Base-by-base conservation (phyloP, 768 basidiomycete genomes). In the Lentinula guzmanii region DNA sequence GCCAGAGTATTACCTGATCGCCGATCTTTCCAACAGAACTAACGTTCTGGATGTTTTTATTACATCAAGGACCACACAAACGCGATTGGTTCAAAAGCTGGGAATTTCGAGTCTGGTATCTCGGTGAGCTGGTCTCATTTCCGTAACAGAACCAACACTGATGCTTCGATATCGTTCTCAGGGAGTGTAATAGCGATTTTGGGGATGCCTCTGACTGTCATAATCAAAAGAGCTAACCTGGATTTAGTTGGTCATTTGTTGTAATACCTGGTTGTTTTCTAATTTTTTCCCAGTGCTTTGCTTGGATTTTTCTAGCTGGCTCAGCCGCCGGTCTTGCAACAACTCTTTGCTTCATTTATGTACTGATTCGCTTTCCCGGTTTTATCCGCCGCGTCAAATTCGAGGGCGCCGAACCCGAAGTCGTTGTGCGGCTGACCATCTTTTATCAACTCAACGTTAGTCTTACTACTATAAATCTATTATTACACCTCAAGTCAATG, bases 41-140 rank as follows among this genome's bases (percentile, higher is more conserved):
- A 13, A 77, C 86, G 0, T 93, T 92, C 68, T 93, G 91, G 91
- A 68, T 93, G 33, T 93, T 93, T 70, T 80, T 93, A 21, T 79
- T 91, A 34, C 83, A 91, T 64, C 91, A 92, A 73, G 87, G 87
- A 3, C 87, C 87, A 0, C 74, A 77, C 48, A 83, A 86, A 67
- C 82, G 86, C 3, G 77, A 84, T 35, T 93, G 91, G 91, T 93
- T 93, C 71, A 75, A 82, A 24, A 90, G 90, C 69, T 85, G 84
- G 82, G 90, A 93, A 71, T 93, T 86, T 70, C 79, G 79, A 48
- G 68, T 82, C 16, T 93, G 91, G 91, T 84, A 79, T 60, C 69
- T 83, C 50, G 86, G 90, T 90, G 69, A 37, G 55, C 53, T 18
- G 35, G 79, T 73, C 16, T 34, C 4, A 59, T 1, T 31, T 16